Percentiles rank a stretch among this genome's conserved stretches.
Conservation (phyloP, 1,284 basidiomycete species). For the Cronartium quercuum region DNA sequence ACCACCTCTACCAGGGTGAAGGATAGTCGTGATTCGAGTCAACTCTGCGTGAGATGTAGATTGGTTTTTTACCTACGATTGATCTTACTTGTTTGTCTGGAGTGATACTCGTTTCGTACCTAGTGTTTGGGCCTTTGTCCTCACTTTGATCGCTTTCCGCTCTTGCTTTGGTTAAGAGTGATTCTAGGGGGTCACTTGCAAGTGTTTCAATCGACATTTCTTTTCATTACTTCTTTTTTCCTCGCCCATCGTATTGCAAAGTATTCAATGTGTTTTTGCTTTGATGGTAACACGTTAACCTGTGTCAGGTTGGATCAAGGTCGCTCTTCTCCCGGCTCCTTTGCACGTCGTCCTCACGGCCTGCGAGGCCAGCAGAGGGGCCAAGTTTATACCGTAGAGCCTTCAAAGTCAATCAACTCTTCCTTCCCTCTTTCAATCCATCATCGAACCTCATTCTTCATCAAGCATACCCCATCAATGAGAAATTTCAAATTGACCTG, state of each 20-base stretch:
- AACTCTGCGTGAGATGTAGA: conserved; percentile 35
- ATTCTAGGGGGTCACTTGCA: not conserved
- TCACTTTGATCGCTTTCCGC: not conserved
- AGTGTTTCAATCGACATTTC: not conserved
- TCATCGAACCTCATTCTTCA: too few species aligned
- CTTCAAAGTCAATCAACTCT: too few species aligned
- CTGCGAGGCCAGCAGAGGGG: too few species aligned
- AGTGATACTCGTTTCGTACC: not conserved
- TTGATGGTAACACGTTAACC: too few species aligned
- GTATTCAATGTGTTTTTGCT: too few species aligned
- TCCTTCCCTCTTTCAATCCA: too few species aligned
- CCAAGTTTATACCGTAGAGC: too few species aligned
- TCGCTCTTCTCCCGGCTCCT: too few species aligned
- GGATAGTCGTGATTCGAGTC: conserved; percentile 40
- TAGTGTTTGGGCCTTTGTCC: not conserved
- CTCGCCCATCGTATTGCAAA: not conserved
- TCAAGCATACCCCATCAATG: too few species aligned
- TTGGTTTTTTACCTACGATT: not conserved
- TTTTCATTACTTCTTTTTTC: not conserved
- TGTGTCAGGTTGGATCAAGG: too few species aligned
- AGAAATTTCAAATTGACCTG: too few species aligned
- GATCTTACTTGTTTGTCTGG: conserved; percentile 36
- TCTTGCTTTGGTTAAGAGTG: not conserved
- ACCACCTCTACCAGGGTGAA: conserved; percentile 40
- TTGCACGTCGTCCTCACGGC: too few species aligned